Percentiles rank a stretch among this genome's conserved stretches.
Evolutionary conservation across 495 filamentous ascomycete genomes (phyloP).

Genomic region (Penicillium herquei): DNA sequence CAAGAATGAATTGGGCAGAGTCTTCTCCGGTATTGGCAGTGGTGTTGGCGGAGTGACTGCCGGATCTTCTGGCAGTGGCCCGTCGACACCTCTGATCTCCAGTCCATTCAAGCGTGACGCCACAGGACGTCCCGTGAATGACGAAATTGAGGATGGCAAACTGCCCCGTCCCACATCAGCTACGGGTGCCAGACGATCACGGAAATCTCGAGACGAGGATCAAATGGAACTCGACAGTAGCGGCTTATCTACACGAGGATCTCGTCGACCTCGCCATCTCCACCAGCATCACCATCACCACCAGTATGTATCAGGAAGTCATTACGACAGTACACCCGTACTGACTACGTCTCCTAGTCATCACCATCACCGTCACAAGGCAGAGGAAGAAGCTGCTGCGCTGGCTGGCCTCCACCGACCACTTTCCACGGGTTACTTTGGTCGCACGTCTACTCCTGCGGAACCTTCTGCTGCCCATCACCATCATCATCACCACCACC

Average conservation of each 20-base stretch:
- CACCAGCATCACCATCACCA: constrained; percentile 58
- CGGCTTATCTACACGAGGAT: constrained; percentile 54
- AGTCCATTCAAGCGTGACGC: constrained; percentile 56
- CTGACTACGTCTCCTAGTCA: constrained; percentile 46
- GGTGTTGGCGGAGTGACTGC: constrained; percentile 67
- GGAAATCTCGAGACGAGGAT: constrained; percentile 55
- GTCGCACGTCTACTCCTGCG: constrained; percentile 34
- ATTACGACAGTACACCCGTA: background rate
- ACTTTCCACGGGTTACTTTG: constrained; percentile 30
- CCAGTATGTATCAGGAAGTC: constrained; percentile 50
- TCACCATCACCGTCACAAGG: constrained; percentile 75
- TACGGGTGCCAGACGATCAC: constrained; percentile 52
- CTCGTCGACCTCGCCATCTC: constrained; percentile 54
- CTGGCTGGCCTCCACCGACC: constrained; percentile 35
- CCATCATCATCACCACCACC: constrained; percentile 58
- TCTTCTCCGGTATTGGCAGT: constrained; percentile 88
- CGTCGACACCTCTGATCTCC: constrained; percentile 52
- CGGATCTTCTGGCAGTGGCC: constrained; percentile 51
- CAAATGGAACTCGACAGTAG: constrained; percentile 61
- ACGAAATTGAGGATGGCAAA: constrained; percentile 36
- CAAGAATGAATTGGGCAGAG: constrained; percentile 87
- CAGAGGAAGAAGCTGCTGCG: constrained; percentile 57
- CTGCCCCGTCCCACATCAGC: constrained; percentile 49
- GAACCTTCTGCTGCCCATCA: constrained; percentile 40
- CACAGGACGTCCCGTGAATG: constrained; percentile 35